phyloP scores from a whole-genome alignment of 345 rosid species.

The Geranium brycei region DNA sequence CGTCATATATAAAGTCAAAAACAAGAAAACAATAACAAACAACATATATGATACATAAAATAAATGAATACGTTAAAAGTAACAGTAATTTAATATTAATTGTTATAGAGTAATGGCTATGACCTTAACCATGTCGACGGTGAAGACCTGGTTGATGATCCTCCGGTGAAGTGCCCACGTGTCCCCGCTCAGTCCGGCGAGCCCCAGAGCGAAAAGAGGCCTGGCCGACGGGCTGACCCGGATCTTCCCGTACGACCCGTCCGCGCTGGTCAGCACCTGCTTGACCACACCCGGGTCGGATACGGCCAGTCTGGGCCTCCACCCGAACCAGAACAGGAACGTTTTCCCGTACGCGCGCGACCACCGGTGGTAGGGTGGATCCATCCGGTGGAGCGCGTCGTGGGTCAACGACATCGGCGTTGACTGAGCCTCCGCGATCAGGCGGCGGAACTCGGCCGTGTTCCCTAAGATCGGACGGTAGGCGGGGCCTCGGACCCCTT shows the following conservation, averaged over 20 bases:
- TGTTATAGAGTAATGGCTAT: too few relatives aligned
- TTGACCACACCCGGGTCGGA: slow-evolving; percentile 52
- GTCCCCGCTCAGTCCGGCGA: slow-evolving; percentile 48
- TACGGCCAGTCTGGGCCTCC: slow-evolving; percentile 44
- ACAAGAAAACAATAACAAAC: too few relatives aligned
- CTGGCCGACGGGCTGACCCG: slow-evolving; percentile 39
- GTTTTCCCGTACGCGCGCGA: slow-evolving; percentile 39
- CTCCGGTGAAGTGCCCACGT: slow-evolving; percentile 60
- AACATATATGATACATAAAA: too few relatives aligned
- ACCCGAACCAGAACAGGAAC: slow-evolving; percentile 77
- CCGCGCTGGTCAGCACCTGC: slow-evolving; percentile 33
- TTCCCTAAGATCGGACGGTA: slow-evolving; percentile 52
- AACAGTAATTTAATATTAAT: too few relatives aligned
- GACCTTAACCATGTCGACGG: slow-evolving; percentile 61
- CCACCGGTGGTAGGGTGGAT: slow-evolving; percentile 53
- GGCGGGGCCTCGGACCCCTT: slow-evolving; percentile 42
- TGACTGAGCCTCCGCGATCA: slow-evolving; percentile 25
- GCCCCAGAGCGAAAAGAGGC: slow-evolving; percentile 56
- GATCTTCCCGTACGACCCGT: slow-evolving; percentile 29
- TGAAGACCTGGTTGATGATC: slow-evolving; percentile 53
- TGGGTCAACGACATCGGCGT: slow-evolving; percentile 29
- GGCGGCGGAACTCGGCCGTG: slow-evolving; percentile 34
- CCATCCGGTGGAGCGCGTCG: slow-evolving; percentile 30
- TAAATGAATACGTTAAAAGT: too few relatives aligned
- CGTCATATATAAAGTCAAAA: too few relatives aligned